Percentiles rank a stretch among this genome's conserved stretches.
phyloP scores from a whole-genome alignment of 768 basidiomycete species.

The Trametes cinnabarina region DNA sequence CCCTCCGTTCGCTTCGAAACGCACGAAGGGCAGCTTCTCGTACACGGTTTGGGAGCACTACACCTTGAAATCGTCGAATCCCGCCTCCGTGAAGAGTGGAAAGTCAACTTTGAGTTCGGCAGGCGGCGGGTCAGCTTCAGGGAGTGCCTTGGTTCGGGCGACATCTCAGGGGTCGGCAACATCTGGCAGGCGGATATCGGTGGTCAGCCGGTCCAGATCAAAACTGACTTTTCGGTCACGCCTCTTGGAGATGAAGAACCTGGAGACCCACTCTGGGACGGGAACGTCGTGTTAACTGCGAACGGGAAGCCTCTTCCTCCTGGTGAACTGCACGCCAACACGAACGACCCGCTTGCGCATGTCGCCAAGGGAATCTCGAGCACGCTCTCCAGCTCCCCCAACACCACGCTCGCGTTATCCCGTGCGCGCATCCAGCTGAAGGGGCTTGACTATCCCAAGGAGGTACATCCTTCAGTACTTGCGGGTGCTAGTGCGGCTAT shows the following conservation, averaged over 20 bases:
- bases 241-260: constrained; percentile 52
- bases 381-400: constrained; percentile 73
- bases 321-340: constrained; percentile 41
- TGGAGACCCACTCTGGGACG: constrained; percentile 73
- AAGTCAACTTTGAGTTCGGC: constrained; percentile 74
- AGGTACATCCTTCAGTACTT: constrained; percentile 25
- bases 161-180: constrained; percentile 33
- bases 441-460: constrained; percentile 40
- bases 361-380: constrained; percentile 69
- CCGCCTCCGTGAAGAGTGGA: constrained; percentile 79
- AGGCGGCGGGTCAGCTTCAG: constrained; percentile 77
- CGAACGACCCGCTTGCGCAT: constrained; percentile 46
- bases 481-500: constrained; percentile 56
- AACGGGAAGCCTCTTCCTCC: constrained; percentile 52
- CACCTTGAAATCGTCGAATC: constrained; percentile 89
- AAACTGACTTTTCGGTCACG: constrained; percentile 54
- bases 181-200: constrained; percentile 63
- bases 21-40: constrained; percentile 79
- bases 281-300: constrained; percentile 65
- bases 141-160: constrained; percentile 46
- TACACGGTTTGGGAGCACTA: constrained; percentile 81
- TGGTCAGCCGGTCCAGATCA: constrained; percentile 52
- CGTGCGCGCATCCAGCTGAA: constrained; percentile 57
- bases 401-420: constrained; percentile 71
- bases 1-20: constrained; percentile 81